These are phyloP conservation scores for Carallia pectinifolia DNA, from an alignment of 345 rosid genomes.

Conservation along the genomic window DNA sequence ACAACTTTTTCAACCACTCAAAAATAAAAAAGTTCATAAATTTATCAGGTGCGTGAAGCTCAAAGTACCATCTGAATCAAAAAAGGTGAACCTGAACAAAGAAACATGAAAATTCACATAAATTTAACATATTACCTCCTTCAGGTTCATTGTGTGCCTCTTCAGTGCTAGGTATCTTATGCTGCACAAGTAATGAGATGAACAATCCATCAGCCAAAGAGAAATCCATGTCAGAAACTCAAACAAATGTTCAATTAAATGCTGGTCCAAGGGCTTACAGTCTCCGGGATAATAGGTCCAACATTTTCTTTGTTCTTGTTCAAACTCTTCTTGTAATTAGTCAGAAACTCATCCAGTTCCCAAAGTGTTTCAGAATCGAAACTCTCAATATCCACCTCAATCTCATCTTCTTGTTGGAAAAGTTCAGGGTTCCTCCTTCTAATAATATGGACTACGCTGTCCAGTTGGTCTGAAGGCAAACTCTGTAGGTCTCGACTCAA, in stretches of 20 bases:
- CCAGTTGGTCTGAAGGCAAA: conserved; percentile 78
- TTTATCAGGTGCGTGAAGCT: not conserved
- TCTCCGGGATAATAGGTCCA: conserved; percentile 40
- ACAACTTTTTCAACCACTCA: conserved; percentile 27
- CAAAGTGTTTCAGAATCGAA: conserved; percentile 82
- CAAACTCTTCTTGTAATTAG: conserved; percentile 40
- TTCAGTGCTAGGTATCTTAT: conserved; percentile 16
- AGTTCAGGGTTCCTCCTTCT: conserved; percentile 71
- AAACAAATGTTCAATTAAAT: conserved; percentile 1
- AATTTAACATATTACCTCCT: conserved; percentile 34
- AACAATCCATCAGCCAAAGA: conserved; percentile 6
- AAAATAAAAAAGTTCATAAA: conserved; percentile 5
- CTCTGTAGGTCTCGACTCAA: conserved; percentile 66
- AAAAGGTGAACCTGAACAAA: not conserved
- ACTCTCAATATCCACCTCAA: conserved; percentile 84
- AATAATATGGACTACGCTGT: conserved; percentile 71
- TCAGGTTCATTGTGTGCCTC: conserved; percentile 28
- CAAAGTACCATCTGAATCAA: not conserved
- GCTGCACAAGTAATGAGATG: conserved; percentile 29
- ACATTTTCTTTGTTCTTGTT: conserved; percentile 44
- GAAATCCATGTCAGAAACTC: not conserved
- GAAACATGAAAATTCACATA: conserved; percentile 2
- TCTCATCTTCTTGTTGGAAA: conserved; percentile 75
- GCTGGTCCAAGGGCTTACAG: conserved; percentile 38
- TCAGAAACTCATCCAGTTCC: conserved; percentile 74